Conservation (phyloP, 768 basidiomycete genomes). For the Cystofilobasidium bisporidii region DNA sequence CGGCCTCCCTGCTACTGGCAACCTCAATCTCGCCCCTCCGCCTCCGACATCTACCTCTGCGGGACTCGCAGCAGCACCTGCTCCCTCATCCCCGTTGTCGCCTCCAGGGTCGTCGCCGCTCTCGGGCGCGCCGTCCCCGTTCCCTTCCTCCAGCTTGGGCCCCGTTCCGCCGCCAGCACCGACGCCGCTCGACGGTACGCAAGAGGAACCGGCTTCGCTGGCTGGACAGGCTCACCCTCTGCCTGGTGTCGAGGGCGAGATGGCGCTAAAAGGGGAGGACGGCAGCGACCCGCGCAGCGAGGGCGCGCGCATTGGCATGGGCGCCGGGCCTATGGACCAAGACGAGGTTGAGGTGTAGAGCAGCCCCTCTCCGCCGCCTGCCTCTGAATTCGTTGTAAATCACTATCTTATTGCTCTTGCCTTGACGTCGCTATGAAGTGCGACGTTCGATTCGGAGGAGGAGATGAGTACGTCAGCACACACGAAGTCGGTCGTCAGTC, state of each 20-base stretch:
- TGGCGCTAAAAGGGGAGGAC: background rate
- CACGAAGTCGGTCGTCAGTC: no score
- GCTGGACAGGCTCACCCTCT: background rate
- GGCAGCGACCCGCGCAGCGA: constrained; percentile 1
- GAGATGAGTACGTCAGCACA: no score
- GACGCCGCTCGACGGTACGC: background rate
- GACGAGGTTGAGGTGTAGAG: background rate
- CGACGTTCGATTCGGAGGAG: no score
- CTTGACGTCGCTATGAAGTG: no score
- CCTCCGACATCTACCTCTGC: background rate
- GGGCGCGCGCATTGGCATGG: background rate
- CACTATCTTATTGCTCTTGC: no score
- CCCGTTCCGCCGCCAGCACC: background rate
- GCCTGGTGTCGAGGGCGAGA: constrained; percentile 1
- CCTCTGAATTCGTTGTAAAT: no score
- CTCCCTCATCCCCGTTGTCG: background rate
- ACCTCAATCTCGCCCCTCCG: background rate
- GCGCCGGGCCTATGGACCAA: background rate
- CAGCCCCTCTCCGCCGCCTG: no score
- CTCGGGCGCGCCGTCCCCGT: background rate
- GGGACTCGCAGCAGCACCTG: background rate
- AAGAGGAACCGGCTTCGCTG: background rate
- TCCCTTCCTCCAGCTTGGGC: background rate
- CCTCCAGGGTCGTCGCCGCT: background rate
- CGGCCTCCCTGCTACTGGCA: no score